Evolutionary conservation across 2,329 filamentous ascomycete species (phyloP).

Genomic region (Huntiella decipiens): DNA sequence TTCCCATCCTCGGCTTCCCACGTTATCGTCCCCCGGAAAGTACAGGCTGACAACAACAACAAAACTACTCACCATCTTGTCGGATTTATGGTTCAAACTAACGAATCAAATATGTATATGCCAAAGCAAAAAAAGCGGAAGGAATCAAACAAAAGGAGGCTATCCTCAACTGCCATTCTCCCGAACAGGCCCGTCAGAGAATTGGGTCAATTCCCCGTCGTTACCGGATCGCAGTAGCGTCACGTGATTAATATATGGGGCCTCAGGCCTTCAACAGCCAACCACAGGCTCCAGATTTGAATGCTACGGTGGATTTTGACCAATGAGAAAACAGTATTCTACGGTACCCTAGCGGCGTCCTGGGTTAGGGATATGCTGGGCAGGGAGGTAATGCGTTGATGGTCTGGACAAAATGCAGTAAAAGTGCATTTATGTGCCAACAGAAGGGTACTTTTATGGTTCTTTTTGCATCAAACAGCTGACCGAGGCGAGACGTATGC

Average conservation of each 20-base stretch:
- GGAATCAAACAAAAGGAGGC: neutral
- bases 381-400: too few relatives aligned
- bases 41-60: constrained; percentile 13
- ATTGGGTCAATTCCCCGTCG: neutral
- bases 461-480: too few relatives aligned
- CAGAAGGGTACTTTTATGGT: too few relatives aligned
- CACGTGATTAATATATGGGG: neutral
- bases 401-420: too few relatives aligned
- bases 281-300: constrained; percentile 1
- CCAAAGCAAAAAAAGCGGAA: neutral
- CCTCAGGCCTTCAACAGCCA: neutral
- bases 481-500: accelerated
- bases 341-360: too few relatives aligned
- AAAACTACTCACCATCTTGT: constrained; percentile 13
- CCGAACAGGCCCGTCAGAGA: neutral
- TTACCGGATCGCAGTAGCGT: neutral
- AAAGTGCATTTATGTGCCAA: too few relatives aligned
- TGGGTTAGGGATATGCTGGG: too few relatives aligned
- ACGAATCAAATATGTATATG: neutral
- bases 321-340: too few relatives aligned
- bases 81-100: neutral
- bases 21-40: neutral
- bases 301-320: neutral
- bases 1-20: neutral
- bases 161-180: neutral